Conservation (phyloP, 768 basidiomycete genomes). For the Xanthoconium purpureum region DNA sequence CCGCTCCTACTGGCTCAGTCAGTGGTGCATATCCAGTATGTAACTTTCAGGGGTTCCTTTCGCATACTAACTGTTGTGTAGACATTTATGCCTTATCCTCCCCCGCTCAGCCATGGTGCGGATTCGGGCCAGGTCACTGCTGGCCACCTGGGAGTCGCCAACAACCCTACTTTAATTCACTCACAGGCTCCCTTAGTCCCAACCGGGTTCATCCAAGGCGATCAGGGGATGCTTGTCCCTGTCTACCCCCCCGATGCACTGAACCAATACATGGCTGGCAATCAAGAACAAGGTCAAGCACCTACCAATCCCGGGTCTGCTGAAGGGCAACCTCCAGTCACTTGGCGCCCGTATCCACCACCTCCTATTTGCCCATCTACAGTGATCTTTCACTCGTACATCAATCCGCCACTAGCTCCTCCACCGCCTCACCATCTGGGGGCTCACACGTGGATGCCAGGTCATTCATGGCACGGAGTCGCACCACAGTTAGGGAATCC, state of each 20-base stretch:
- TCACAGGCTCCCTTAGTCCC: constrained; percentile 58
- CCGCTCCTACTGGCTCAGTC: constrained; percentile 38
- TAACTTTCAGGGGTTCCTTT: constrained; percentile 6
- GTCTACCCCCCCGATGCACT: constrained; percentile 70
- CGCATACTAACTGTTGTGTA: constrained; percentile 22
- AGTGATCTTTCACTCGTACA: constrained; percentile 29
- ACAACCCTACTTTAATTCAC: constrained; percentile 16
- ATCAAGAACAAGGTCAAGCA: constrained; percentile 27
- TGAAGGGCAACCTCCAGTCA: constrained; percentile 29
- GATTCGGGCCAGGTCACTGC: constrained; percentile 25
- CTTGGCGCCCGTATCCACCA: constrained; percentile 35
- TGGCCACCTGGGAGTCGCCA: constrained; percentile 17
- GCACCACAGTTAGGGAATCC: constrained; percentile 15
- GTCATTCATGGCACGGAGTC: constrained; percentile 24
- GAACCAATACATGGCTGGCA: constrained; percentile 61
- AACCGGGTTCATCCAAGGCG: constrained; percentile 68
- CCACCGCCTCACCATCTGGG: constrained; percentile 19
- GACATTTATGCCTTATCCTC: constrained; percentile 52
- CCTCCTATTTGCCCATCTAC: constrained; percentile 32
- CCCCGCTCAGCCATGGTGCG: constrained; percentile 31
- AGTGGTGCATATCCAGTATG: constrained; percentile 47
- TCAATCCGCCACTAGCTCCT: constrained; percentile 22
- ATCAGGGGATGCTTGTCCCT: constrained; percentile 68
- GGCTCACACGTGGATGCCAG: constrained; percentile 26
- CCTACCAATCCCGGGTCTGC: constrained; percentile 21